Evolutionary conservation across 495 filamentous ascomycete genomes (phyloP).

Genomic region (Penicillium flavigenum): DNA sequence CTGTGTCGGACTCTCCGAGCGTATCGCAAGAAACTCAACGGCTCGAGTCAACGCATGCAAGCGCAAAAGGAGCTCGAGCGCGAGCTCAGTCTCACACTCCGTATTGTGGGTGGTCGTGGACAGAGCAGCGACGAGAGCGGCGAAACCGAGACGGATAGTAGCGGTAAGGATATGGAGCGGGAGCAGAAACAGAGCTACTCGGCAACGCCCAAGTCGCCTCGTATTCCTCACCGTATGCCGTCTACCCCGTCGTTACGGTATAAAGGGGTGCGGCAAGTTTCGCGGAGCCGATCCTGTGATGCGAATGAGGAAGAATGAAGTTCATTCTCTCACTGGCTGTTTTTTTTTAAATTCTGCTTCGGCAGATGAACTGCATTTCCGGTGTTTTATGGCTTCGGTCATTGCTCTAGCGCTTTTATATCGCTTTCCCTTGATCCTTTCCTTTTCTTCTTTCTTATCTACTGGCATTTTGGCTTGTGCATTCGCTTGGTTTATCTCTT

Average conservation of each 20-base stretch:
- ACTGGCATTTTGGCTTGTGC: slow-evolving; percentile 10
- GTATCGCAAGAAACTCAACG: slow-evolving; percentile 78
- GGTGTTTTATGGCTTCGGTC: background rate
- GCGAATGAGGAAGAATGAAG: slow-evolving; percentile 28
- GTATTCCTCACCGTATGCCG: slow-evolving; percentile 34
- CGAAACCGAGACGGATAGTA: slow-evolving; percentile 48
- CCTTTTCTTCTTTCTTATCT: slow-evolving; percentile 4
- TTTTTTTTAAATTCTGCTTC: background rate
- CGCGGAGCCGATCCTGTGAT: slow-evolving; percentile 36
- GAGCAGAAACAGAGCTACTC: slow-evolving; percentile 28
- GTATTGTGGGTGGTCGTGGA: slow-evolving; percentile 59
- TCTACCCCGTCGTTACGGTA: slow-evolving; percentile 40
- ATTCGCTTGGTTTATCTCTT: slow-evolving; percentile 12
- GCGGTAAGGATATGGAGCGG: slow-evolving; percentile 44
- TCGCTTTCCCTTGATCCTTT: slow-evolving; percentile 13
- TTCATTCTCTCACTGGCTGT: background rate
- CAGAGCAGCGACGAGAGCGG: slow-evolving; percentile 29
- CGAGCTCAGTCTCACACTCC: slow-evolving; percentile 73
- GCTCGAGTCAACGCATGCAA: slow-evolving; percentile 61
- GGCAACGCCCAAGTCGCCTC: slow-evolving; percentile 24
- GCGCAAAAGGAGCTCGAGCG: slow-evolving; percentile 71
- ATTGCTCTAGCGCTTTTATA: slow-evolving; percentile 2
- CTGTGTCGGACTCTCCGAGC: slow-evolving; percentile 73
- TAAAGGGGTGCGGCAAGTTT: slow-evolving; percentile 26
- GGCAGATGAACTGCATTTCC: background rate